Evolutionary conservation across 2,329 filamentous ascomycete species (phyloP).

Genomic region (Trichoderma cornu-damae): DNA sequence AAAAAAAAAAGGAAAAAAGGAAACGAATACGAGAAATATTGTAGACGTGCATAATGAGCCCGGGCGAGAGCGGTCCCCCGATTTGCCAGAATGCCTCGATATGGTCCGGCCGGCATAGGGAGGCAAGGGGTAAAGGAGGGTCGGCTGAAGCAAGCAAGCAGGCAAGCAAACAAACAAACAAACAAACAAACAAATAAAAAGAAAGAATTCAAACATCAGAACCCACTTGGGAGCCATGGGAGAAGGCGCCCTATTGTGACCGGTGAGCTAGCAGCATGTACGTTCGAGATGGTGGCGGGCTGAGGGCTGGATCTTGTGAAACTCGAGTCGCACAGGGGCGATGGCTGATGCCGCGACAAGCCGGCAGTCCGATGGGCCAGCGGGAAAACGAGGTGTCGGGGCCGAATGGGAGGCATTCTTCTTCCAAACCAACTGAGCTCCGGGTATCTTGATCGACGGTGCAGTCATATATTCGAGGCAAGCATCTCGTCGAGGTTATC

Average conservation of each 20-base stretch:
- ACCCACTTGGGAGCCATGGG: background rate
- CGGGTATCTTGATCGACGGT: background rate
- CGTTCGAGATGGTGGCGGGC: slow-evolving; percentile 2
- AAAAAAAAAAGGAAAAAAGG: too few species aligned
- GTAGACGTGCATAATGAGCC: slow-evolving; percentile 8
- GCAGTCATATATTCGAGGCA: background rate
- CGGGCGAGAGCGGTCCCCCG: background rate
- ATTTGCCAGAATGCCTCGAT: background rate
- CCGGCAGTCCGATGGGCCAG: background rate
- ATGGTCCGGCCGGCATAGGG: background rate
- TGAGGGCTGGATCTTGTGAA: slow-evolving; percentile 11
- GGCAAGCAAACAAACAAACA: too few species aligned
- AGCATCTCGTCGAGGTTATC: background rate
- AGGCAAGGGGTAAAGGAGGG: slow-evolving; percentile 1
- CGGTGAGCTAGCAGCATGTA: slow-evolving; percentile 11
- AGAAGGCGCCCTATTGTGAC: background rate
- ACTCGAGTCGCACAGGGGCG: background rate
- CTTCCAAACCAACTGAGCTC: background rate
- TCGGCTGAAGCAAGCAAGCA: slow-evolving; percentile 1
- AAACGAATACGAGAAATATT: background rate
- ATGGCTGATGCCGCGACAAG: slow-evolving; percentile 2
- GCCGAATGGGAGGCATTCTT: background rate
- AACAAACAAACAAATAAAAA: background rate
- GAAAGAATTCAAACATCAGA: too few species aligned
- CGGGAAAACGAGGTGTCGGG: background rate